phyloP scores from a whole-genome alignment of 2,329 filamentous ascomycete species.

The Pyrenochaeta sp. region DNA sequence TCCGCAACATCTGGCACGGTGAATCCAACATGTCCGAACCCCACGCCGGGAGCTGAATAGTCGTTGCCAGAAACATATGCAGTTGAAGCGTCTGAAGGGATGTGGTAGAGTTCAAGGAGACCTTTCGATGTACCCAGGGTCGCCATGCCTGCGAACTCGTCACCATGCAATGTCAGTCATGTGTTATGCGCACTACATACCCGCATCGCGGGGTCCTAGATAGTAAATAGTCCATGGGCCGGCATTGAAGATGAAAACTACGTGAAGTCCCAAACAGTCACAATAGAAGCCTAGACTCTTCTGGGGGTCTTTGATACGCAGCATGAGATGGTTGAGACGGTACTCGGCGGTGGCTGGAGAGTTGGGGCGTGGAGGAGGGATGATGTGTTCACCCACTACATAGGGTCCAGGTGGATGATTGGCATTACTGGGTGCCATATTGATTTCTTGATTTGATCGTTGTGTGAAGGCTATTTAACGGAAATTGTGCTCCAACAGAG shows the following conservation, averaged over 20 bases:
- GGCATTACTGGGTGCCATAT: conserved; percentile 16
- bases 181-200: conserved; percentile 11
- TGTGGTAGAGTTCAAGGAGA: conserved; percentile 44
- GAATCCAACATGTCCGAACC: conserved; percentile 48
- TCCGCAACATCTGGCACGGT: conserved; percentile 42
- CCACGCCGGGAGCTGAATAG: conserved; percentile 24
- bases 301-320: conserved; percentile 41
- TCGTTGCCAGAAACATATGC: conserved; percentile 40
- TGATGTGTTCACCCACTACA: conserved; percentile 29
- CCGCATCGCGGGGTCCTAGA: conserved; percentile 37
- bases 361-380: conserved; percentile 31
- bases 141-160: conserved; percentile 16
- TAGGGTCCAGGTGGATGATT: conserved; percentile 34
- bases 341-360: conserved; percentile 38
- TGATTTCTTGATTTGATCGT: background rate
- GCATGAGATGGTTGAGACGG: conserved; percentile 46
- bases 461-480: background rate
- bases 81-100: conserved; percentile 30
- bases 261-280: conserved; percentile 44
- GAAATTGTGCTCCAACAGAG: background rate
- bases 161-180: background rate
- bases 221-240: conserved; percentile 49
- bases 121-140: conserved; percentile 35
- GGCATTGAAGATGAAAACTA: conserved; percentile 46
- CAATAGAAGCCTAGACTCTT: conserved; percentile 43